These are phyloP conservation scores for Cichorium intybus DNA, from an alignment of 140 eudicot species.

Conservation along the genomic window DNA sequence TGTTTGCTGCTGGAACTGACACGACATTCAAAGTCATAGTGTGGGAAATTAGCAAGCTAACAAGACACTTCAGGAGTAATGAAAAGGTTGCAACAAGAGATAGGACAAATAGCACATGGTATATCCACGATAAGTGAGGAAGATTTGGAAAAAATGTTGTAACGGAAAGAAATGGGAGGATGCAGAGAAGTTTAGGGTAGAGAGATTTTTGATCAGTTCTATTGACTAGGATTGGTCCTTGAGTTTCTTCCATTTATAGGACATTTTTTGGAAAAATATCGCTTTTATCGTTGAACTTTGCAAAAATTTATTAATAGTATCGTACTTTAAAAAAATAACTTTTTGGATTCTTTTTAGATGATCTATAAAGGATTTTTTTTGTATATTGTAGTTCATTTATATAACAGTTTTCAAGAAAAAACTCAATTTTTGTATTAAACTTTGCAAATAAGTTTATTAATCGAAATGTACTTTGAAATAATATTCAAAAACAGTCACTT, in stretches of 20 bases:
- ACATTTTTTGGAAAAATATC: no score
- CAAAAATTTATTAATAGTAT: no score
- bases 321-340: no score
- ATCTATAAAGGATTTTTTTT: no score
- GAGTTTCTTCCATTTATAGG: slow-evolving; percentile 23
- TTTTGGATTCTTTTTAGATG: no score
- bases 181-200: slow-evolving; percentile 26
- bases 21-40: slow-evolving; percentile 8
- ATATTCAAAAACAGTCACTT: no score
- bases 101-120: slow-evolving; percentile 10
- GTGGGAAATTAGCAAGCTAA: slow-evolving; percentile 33
- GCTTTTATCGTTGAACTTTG: no score
- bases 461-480: no score
- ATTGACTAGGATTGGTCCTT: slow-evolving; percentile 16
- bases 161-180: slow-evolving; percentile 35
- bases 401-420: no score
- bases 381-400: no score
- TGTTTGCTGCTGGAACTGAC: slow-evolving; percentile 31
- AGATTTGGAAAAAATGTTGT: slow-evolving; percentile 32
- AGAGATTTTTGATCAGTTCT: slow-evolving; percentile 29
- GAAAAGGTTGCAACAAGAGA: slow-evolving; percentile 25
- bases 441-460: no score
- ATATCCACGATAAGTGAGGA: slow-evolving; percentile 28
- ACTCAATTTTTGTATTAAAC: no score
- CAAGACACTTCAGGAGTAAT: slow-evolving; percentile 18